A percentile compares a stretch with the other conserved stretches of the same genome.
These are phyloP conservation scores for Orbilia javanica DNA, from an alignment of 2,329 filamentous ascomycete species.

Conservation along the genomic window DNA sequence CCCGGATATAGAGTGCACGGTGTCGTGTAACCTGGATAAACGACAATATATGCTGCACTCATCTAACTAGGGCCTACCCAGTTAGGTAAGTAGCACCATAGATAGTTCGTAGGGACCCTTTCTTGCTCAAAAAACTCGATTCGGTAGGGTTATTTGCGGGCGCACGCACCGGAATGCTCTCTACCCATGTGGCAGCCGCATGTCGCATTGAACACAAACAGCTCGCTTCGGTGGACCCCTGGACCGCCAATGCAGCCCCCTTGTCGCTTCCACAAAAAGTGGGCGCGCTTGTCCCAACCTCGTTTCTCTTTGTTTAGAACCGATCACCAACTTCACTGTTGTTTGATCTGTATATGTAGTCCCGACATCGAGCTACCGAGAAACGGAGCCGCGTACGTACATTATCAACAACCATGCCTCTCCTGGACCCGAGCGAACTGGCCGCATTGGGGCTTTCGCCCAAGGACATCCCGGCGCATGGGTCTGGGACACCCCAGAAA, in stretches of 20 bases:
- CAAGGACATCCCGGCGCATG: slow-evolving; percentile 41
- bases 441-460: slow-evolving; percentile 46
- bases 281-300: slow-evolving; percentile 12
- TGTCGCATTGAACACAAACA: neutral
- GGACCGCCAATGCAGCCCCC: neutral
- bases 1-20: no score
- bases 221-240: slow-evolving; percentile 13
- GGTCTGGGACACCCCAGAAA: slow-evolving; percentile 4
- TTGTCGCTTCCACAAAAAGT: slow-evolving; percentile 4
- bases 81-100: neutral
- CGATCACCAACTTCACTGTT: neutral
- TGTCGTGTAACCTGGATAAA: neutral
- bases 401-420: slow-evolving; percentile 30
- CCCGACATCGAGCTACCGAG: neutral
- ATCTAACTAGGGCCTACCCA: neutral
- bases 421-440: slow-evolving; percentile 49
- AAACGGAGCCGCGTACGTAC: neutral
- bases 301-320: slow-evolving; percentile 1
- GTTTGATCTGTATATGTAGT: neutral
- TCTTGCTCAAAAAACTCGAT: neutral
- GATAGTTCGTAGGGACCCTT: neutral
- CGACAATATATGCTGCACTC: neutral
- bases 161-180: neutral
- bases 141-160: neutral
- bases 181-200: slow-evolving; percentile 6